These are phyloP conservation scores for Graphilbum sp. DNA, from an alignment of 2,329 filamentous ascomycete genomes.

Conservation along the genomic window DNA sequence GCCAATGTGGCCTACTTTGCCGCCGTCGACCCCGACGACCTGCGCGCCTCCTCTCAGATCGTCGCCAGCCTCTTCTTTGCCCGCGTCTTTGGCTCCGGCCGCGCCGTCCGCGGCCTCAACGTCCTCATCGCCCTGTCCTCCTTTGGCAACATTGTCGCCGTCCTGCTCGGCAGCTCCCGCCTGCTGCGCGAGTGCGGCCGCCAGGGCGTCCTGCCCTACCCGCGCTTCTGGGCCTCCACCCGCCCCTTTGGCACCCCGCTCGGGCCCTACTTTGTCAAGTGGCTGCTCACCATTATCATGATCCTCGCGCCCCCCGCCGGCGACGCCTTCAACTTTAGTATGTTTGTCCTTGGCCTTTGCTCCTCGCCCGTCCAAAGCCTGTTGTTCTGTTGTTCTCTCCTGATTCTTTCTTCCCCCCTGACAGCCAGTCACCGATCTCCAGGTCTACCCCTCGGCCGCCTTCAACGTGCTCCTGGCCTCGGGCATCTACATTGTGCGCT, in stretches of 20 bases:
- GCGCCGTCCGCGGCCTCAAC: constrained; percentile 34
- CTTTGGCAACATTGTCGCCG: constrained; percentile 40
- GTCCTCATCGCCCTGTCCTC: constrained; percentile 39
- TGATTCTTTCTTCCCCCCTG: no score
- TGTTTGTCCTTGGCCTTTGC: constrained; percentile 1
- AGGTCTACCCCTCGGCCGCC: constrained; percentile 38
- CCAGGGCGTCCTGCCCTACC: constrained; percentile 42
- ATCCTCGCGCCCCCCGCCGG: constrained; percentile 44
- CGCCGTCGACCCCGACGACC: constrained; percentile 23
- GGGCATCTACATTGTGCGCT: constrained; percentile 41
- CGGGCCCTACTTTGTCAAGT: constrained; percentile 41
- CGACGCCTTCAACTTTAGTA: constrained; percentile 47
- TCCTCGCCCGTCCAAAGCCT: no score
- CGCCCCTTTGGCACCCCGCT: constrained; percentile 46
- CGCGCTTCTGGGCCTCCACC: constrained; percentile 43
- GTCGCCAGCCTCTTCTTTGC: constrained; percentile 42
- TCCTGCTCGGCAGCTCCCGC: constrained; percentile 37
- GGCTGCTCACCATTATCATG: constrained; percentile 38
- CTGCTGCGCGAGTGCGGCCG: constrained; percentile 44
- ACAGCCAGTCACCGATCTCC: constrained; percentile 34
- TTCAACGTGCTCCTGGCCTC: constrained; percentile 40
- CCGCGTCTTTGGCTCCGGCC: constrained; percentile 33
- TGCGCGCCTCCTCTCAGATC: constrained; percentile 31
- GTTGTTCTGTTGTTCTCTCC: no score
- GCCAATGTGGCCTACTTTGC: constrained; percentile 45